Conservation (phyloP, 2,329 filamentous ascomycete species). For the Neonectria hederae region DNA sequence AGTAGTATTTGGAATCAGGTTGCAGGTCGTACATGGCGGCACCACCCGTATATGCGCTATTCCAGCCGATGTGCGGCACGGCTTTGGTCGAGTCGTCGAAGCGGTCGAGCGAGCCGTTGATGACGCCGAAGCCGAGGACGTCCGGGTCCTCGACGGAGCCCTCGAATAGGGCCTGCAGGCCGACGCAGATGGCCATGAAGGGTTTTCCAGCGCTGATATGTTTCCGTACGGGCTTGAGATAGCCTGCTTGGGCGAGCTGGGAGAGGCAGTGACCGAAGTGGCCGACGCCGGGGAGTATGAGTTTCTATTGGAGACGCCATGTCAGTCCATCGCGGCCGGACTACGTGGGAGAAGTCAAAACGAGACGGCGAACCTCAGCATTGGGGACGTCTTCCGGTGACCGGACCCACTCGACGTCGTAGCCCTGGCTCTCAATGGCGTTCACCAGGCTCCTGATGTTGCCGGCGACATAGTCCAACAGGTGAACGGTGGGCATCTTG, state of each 20-base stretch:
- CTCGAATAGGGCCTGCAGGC: slow-evolving; percentile 88
- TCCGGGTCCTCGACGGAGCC: slow-evolving; percentile 81
- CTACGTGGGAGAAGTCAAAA: slow-evolving; percentile 2
- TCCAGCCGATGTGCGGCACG: slow-evolving; percentile 99
- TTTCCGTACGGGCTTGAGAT: slow-evolving; percentile 80
- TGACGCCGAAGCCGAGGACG: slow-evolving; percentile 78
- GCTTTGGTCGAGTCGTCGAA: slow-evolving; percentile 84
- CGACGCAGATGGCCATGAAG: slow-evolving; percentile 98
- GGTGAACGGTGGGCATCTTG: slow-evolving; percentile 79
- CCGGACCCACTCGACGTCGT: slow-evolving; percentile 90
- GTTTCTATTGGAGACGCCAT: slow-evolving; percentile 66
- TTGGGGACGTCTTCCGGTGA: slow-evolving; percentile 83
- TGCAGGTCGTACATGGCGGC: slow-evolving; percentile 77
- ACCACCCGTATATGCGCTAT: slow-evolving; percentile 76
- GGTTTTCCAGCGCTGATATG: slow-evolving; percentile 93
- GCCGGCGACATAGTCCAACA: slow-evolving; percentile 91
- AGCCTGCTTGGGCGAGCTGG: slow-evolving; percentile 84
- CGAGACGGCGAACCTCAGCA: slow-evolving; percentile 74
- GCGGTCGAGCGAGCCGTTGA: slow-evolving; percentile 75
- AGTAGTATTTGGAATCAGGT: slow-evolving; percentile 94
- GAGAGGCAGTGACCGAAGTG: slow-evolving; percentile 97
- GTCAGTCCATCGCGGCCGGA: slow-evolving; percentile 16
- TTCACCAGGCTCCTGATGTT: slow-evolving; percentile 97
- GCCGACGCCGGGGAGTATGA: slow-evolving; percentile 95
- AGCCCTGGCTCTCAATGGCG: slow-evolving; percentile 95